phyloP scores from a whole-genome alignment of 148 eudicot species.

The Diospyros lotus region DNA sequence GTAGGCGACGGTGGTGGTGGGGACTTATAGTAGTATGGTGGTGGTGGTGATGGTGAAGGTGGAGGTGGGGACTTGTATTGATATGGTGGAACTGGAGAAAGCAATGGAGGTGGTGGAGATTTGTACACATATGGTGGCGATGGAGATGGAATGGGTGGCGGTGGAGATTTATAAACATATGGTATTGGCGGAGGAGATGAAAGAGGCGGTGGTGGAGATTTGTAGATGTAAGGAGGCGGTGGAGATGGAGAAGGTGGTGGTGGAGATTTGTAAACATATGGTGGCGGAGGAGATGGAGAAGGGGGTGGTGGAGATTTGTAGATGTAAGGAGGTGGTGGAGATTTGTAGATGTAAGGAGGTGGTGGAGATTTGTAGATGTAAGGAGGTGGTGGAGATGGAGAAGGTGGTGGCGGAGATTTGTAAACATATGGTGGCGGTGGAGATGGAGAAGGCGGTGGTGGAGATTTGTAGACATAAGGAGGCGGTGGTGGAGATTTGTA shows the following conservation, averaged over 20 bases:
- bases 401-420: slow-evolving; percentile 21
- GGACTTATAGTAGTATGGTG: slow-evolving; percentile 26
- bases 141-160: slow-evolving; percentile 24
- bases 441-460: slow-evolving; percentile 28
- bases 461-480: slow-evolving; percentile 26
- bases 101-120: slow-evolving; percentile 32
- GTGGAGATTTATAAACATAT: slow-evolving; percentile 10
- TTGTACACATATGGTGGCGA: slow-evolving; percentile 27
- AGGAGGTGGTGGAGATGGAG: slow-evolving; percentile 25
- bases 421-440: slow-evolving; percentile 29
- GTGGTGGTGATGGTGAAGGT: slow-evolving; percentile 21
- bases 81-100: slow-evolving; percentile 20
- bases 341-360: slow-evolving; percentile 23
- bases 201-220: slow-evolving; percentile 28
- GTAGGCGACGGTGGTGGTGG: slow-evolving; percentile 31
- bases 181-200: slow-evolving; percentile 12
- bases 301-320: slow-evolving; percentile 32
- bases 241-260: slow-evolving; percentile 25
- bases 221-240: slow-evolving; percentile 29
- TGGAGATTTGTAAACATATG: slow-evolving; percentile 25
- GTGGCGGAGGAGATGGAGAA: slow-evolving; percentile 25
- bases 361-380: slow-evolving; percentile 27
- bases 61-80: slow-evolving; percentile 22
- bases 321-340: slow-evolving; percentile 30
- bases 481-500: slow-evolving; percentile 33